phyloP scores from a whole-genome alignment of 164 flowering plant species.

The Brasenia schreberi region DNA sequence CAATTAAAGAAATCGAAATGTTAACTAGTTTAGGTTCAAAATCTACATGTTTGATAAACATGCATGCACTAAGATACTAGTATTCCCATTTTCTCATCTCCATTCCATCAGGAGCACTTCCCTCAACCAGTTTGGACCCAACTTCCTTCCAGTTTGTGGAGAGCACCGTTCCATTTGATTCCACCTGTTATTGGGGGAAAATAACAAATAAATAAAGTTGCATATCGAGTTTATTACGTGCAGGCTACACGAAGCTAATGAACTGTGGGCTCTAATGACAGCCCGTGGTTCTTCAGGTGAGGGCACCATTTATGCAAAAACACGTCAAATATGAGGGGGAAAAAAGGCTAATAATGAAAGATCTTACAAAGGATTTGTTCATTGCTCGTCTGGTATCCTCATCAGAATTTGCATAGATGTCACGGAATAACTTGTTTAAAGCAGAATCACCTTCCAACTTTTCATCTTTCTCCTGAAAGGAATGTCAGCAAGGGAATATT shows the following conservation, averaged over 20 bases:
- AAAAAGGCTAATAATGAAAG: no score
- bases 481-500: background rate
- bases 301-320: no score
- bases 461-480: conserved; percentile 88
- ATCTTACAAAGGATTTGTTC: conserved; percentile 81
- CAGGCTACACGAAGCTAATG: no score
- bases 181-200: conserved; percentile 31
- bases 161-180: conserved; percentile 90
- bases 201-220: conserved; percentile 5
- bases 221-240: no score
- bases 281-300: no score
- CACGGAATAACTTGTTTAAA: conserved; percentile 80
- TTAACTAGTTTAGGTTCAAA: no score
- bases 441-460: conserved; percentile 98
- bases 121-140: conserved; percentile 73
- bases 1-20: no score
- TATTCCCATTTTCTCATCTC: conserved; percentile 88
- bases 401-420: conserved; percentile 74
- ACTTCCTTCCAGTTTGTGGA: conserved; percentile 98
- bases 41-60: no score
- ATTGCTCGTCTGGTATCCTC: conserved; percentile 92
- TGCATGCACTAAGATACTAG: conserved; percentile 6
- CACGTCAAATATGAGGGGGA: no score
- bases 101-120: conserved; percentile 92
- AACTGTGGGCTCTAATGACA: no score